Evolutionary conservation across 108 stramenopile species (phyloP).

Genomic region (Cyclotella choctawhatcheeana): DNA sequence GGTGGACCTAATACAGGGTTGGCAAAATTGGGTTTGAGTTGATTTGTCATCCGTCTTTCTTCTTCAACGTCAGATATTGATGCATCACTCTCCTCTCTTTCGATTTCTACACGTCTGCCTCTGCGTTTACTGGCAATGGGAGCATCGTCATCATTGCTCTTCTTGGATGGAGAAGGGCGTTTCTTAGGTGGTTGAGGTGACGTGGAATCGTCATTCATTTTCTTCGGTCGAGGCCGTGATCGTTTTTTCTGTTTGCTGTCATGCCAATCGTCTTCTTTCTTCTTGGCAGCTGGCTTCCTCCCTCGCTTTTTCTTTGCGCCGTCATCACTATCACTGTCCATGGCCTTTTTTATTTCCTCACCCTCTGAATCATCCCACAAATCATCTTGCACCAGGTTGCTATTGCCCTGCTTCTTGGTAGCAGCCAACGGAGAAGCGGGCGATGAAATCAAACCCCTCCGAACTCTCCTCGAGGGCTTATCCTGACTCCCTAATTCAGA

Average conservation of each 20-base stretch:
- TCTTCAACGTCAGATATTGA: constrained; percentile 28
- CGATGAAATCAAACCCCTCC: neutral
- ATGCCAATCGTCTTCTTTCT: neutral
- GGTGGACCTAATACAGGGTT: constrained; percentile 74
- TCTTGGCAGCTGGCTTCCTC: constrained; percentile 4
- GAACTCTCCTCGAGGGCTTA: neutral
- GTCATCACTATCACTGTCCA: constrained; percentile 23
- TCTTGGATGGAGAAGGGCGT: constrained; percentile 2
- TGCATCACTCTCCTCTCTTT: too few species aligned
- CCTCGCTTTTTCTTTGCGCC: constrained; percentile 5
- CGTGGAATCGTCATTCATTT: constrained; percentile 12
- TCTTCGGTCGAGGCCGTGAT: constrained; percentile 4
- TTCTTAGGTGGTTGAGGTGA: constrained; percentile 7
- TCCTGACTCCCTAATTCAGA: constrained; percentile 22
- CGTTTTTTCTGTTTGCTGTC: constrained; percentile 14
- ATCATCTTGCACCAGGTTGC: constrained; percentile 17
- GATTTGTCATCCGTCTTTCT: constrained; percentile 7
- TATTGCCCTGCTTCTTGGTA: neutral
- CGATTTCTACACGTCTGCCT: neutral
- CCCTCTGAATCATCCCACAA: constrained; percentile 50
- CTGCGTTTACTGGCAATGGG: constrained; percentile 7
- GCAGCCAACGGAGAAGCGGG: neutral
- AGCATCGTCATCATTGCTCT: neutral
- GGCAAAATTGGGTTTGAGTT: constrained; percentile 67
- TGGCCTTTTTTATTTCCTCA: constrained; percentile 10